Conservation (phyloP, 2,329 filamentous ascomycete genomes). For the Rhexocercosporidium sp. region DNA sequence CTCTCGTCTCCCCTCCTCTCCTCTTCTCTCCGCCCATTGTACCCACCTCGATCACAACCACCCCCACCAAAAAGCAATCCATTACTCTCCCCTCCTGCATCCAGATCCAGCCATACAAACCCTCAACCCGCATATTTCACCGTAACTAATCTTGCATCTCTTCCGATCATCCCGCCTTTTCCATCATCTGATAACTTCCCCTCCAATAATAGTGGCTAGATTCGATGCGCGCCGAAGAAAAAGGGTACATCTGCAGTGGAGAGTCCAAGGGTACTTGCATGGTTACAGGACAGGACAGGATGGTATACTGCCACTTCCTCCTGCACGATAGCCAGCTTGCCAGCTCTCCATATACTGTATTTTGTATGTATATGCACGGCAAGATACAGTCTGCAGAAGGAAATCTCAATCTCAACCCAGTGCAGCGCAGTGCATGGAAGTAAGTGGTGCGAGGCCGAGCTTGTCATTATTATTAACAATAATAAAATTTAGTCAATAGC, state of each 20-base stretch:
- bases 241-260: neutral
- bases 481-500: no score
- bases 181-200: conserved; percentile 7
- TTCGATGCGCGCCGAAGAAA: neutral
- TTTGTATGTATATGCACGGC: no score
- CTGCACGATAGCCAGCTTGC: neutral
- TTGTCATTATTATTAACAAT: no score
- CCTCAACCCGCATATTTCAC: neutral
- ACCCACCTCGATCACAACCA: neutral
- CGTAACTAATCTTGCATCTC: neutral
- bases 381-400: no score
- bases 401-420: no score
- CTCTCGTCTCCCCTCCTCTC: neutral
- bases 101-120: neutral
- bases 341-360: no score
- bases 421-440: no score
- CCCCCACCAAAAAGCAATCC: conserved; percentile 2
- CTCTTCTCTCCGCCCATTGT: no score
- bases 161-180: neutral
- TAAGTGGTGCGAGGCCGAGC: no score
- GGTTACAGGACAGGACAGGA: neutral
- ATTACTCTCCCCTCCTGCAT: neutral
- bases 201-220: no score
- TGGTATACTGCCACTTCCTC: neutral
- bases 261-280: no score